Base-by-base conservation (phyloP, 2,329 filamentous ascomycete species). In the Exophiala viscosa region DNA sequence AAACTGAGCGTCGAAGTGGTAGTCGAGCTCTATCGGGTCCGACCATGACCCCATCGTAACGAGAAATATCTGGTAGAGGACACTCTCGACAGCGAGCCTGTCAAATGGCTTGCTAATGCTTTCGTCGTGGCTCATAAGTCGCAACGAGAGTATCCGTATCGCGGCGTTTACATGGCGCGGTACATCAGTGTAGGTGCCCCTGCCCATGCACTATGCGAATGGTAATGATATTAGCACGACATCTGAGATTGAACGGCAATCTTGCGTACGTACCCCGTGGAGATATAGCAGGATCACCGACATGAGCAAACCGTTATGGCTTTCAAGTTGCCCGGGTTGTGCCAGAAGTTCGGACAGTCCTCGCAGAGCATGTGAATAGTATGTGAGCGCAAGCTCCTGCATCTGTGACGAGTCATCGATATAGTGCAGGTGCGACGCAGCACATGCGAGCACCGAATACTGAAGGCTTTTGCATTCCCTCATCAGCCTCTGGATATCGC, bases 251-350 rank as follows among this genome's bases (percentile, higher is more conserved):
- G 8, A 28, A 7, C 8, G 32, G n/a, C 33, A 9, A 35, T 15
- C 18, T 17, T 4, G 7, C 3, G 35, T 11, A 51, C 52, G 10
- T 55, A 55, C 52, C 28, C 55, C 55, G 23, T 58, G 55, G 13
- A 58, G 48, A 49, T 58, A 58, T 9, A 58, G 48, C 18, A 58
- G 45, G 9, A 58, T 58, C 8, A 58, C 48, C 11, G 52, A 48
- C 47, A 51, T 58, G 1, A 58, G 17, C 5, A 58, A 18, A 3
- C 52, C 55, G 14, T 58, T 50, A 23, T 58, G 39, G 17, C 49
- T 52, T 39, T 54, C 52, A 28, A 57, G 18, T 15, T 41, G 45
- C 14, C 45, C 28, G 8, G 28, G 17, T 17, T 35, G 23, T 10
- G 33, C 45, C 20, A 58, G 34, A 13, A 55, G 20, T 23, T 54